These are phyloP conservation scores for Nitzschia inconspicua DNA, from an alignment of 108 stramenopile genomes.

Conservation along the genomic window DNA sequence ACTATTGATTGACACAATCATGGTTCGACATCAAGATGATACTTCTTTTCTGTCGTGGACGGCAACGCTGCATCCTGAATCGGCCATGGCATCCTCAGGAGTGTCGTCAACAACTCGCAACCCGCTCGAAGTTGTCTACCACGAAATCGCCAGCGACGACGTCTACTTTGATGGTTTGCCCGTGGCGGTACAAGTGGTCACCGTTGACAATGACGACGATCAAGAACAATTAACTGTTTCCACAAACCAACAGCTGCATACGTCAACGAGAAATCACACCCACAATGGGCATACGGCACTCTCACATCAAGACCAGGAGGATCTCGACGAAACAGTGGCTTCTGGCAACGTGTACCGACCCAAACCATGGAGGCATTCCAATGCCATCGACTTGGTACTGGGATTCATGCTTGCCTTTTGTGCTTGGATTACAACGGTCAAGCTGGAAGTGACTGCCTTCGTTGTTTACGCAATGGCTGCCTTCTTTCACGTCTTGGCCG, in stretches of 20 bases:
- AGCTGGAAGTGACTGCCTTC: conserved; percentile 8
- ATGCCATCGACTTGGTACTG: conserved; percentile 6
- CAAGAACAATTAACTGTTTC: neutral
- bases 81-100: neutral
- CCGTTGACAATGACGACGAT: neutral
- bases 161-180: conserved; percentile 2
- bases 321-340: neutral
- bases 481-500: conserved; percentile 3
- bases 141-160: conserved; percentile 4
- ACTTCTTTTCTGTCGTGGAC: neutral
- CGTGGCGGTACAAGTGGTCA: conserved; percentile 6
- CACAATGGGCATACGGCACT: neutral
- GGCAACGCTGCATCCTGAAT: conserved; percentile 10
- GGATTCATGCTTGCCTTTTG: neutral
- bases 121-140: conserved; percentile 9
- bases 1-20: no score
- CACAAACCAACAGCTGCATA: neutral
- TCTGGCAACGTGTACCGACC: neutral
- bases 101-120: neutral
- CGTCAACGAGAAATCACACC: neutral
- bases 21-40: conserved; percentile 6
- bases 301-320: neutral
- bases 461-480: conserved; percentile 12
- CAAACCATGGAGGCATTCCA: conserved; percentile 14
- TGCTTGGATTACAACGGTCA: conserved; percentile 4